phyloP scores from a whole-genome alignment of 2,329 filamentous ascomycete genomes.

The Aspergillus proliferans region DNA sequence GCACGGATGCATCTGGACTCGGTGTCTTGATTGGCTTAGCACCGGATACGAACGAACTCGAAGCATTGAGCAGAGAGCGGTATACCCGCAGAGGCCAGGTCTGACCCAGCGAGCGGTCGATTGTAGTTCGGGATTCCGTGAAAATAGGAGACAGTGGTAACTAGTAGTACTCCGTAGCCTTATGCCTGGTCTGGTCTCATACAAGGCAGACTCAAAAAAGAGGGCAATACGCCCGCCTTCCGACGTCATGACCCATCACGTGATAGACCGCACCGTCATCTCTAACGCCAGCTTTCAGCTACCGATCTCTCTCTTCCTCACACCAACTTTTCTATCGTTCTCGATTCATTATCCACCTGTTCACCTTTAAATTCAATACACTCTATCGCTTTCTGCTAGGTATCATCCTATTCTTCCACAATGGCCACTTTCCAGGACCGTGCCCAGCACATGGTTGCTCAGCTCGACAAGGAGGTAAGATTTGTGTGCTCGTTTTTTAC shows the following conservation, averaged over 20 bases:
- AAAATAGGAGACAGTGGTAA: no score
- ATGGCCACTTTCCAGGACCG: conserved; percentile 54
- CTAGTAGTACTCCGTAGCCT: no score
- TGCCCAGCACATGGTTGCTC: conserved; percentile 58
- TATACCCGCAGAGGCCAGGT: no score
- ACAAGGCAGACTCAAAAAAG: no score
- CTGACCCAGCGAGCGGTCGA: no score
- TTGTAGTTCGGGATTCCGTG: no score
- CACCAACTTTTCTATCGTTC: neutral
- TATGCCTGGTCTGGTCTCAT: no score
- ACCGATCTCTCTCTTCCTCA: conserved; percentile 1
- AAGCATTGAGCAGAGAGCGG: no score
- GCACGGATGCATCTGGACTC: no score
- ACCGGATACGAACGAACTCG: no score
- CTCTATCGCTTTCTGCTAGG: neutral
- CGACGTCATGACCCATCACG: conserved; percentile 16
- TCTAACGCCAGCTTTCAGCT: conserved; percentile 14
- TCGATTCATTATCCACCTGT: neutral
- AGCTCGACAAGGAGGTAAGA: conserved; percentile 63
- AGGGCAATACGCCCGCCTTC: neutral
- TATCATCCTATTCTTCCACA: conserved; percentile 5
- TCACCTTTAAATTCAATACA: neutral
- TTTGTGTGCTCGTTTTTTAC: conserved; percentile 12
- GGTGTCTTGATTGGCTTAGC: no score
- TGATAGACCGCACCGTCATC: conserved; percentile 14